Percentiles rank a stretch among this genome's conserved stretches.
These are phyloP conservation scores for Metrosideros polymorpha DNA, from an alignment of 441 rosid genomes.

Conservation along the genomic window DNA sequence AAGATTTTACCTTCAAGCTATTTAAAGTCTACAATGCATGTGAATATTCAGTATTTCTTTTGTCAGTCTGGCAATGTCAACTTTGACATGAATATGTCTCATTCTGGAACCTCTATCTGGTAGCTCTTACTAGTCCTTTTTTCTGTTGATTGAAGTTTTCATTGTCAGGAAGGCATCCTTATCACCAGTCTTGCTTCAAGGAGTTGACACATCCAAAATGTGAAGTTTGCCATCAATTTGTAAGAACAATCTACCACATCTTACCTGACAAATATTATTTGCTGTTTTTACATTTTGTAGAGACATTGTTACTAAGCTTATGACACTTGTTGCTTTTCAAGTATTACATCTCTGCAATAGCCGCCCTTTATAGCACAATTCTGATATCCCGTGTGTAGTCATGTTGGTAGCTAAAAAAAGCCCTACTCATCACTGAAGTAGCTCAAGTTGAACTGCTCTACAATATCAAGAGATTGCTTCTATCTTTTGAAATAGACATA, in stretches of 20 bases:
- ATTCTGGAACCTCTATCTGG: neutral
- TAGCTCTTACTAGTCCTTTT: constrained; percentile 15
- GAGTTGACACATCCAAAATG: constrained; percentile 90
- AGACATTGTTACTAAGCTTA: neutral
- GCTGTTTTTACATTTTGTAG: neutral
- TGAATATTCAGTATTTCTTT: neutral
- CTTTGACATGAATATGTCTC: neutral
- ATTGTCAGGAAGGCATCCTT: constrained; percentile 56
- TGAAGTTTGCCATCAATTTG: constrained; percentile 85
- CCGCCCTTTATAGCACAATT: neutral
- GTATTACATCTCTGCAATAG: neutral
- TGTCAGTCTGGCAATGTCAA: neutral
- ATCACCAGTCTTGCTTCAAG: constrained; percentile 86
- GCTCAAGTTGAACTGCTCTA: neutral
- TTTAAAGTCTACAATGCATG: neutral
- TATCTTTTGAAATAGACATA: neutral
- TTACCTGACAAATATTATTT: neutral
- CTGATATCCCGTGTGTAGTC: neutral
- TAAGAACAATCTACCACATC: constrained; percentile 23
- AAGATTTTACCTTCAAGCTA: neutral
- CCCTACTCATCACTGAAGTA: neutral
- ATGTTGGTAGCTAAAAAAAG: neutral
- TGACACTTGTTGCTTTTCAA: neutral
- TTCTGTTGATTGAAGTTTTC: constrained; percentile 68
- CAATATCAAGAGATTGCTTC: neutral